Evolutionary conservation across 106 monocot species (phyloP), one percentile per base, ranked within the genome.

Genomic region (Amphibolis antarctica): DNA sequence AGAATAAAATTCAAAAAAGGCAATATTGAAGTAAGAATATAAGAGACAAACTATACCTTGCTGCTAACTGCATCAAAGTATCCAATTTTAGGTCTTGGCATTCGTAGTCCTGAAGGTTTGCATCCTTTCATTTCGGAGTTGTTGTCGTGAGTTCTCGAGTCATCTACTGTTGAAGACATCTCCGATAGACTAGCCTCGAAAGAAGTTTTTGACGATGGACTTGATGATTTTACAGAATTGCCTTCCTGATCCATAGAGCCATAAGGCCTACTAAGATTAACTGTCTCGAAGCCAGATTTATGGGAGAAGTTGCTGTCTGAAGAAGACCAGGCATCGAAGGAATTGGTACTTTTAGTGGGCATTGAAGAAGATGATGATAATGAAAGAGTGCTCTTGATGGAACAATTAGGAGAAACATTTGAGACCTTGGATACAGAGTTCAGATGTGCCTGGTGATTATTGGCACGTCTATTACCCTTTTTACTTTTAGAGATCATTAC

Each of bases 11-110:
- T 36, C 36, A 30, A 18, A 58, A 3, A 30, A 12, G n/a, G 17
- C 13, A 58, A 42, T 11, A 45, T 44, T 3, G 12, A 61, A 5
- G 20, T 55, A 21, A 52, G 11, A 59, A 58, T 14, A 59, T 4
- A 46, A 53, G 59, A 22, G 10, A 15, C 30, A 21, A 48, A 46
- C 31, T 0, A 25, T 9, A 64, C 26, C 12, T 44, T 46, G 22
- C 1, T 13, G 48, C 59, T 60, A 6, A 70, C 86, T n/a, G 71
- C 73, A 62, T 82, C 79, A 44, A 86, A 86, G 44, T 79, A 86
- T 53, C 79, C 86, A 70, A 86, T 69, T 59, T 82, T 82, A 23
- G 81, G 75, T 60, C 69, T 62, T 42, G 86, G 86, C 76, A 79
- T 55, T 22, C 79, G 46, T 26, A 82, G 86, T 0, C 86, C 76